Evolutionary conservation across 768 basidiomycete species (phyloP).

Genomic region (Leccinum aurantiacum): DNA sequence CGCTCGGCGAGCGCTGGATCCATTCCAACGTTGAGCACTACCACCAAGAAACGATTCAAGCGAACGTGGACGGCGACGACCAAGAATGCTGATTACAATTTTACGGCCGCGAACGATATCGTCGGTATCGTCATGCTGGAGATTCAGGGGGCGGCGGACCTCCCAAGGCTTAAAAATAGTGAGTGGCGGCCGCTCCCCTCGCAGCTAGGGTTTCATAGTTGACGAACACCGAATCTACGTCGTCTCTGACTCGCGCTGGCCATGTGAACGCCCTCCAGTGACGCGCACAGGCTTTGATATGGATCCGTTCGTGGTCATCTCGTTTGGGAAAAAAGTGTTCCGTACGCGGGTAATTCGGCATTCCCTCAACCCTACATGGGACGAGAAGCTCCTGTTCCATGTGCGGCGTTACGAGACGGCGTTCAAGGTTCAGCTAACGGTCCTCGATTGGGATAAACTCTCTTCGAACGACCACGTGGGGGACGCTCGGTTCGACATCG

Average conservation of each 20-base stretch:
- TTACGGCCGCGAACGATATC: conserved; percentile 75
- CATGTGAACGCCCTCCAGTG: conserved; percentile 45
- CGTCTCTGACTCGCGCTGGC: not conserved
- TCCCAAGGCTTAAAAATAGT: conserved; percentile 89
- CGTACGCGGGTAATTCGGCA: conserved; percentile 59
- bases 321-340: not conserved
- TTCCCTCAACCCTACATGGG: conserved; percentile 84
- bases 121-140: conserved; percentile 95
- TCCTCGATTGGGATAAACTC: conserved; percentile 97
- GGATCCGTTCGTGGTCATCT: conserved; percentile 96
- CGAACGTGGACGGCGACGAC: conserved; percentile 36
- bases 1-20: conserved; percentile 34
- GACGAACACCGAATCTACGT: not conserved
- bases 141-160: conserved; percentile 77
- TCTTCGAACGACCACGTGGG: conserved; percentile 88
- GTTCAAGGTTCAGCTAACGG: conserved; percentile 75
- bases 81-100: conserved; percentile 52
- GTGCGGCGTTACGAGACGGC: conserved; percentile 82
- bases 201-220: not conserved
- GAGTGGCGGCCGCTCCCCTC: conserved; percentile 31
- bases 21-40: conserved; percentile 21
- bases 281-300: conserved; percentile 90
- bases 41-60: conserved; percentile 38
- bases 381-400: conserved; percentile 95
- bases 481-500: conserved; percentile 68